These are phyloP conservation scores for Malassezia pachydermatis DNA, from an alignment of 1,284 basidiomycete genomes.

Conservation along the genomic window DNA sequence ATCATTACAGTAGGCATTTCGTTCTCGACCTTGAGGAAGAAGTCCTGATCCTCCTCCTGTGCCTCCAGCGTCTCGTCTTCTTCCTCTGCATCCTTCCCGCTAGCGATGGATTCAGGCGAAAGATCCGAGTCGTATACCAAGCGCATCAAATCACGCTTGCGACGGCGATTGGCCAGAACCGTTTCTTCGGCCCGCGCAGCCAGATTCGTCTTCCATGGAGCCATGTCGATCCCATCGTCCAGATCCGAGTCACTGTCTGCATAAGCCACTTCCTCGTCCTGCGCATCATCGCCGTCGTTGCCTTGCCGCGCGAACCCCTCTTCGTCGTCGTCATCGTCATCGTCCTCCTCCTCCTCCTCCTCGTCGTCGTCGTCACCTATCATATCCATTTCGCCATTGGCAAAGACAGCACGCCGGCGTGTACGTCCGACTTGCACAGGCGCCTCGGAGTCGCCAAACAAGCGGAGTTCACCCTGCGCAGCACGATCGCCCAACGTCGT, in stretches of 20 bases:
- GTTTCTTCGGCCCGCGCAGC: slow-evolving; percentile 56
- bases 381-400: slow-evolving; percentile 16
- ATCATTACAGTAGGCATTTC: slow-evolving; percentile 17
- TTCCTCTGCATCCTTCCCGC: slow-evolving; percentile 46
- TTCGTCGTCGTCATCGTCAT: slow-evolving; percentile 31
- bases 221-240: slow-evolving; percentile 22
- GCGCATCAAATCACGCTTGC: slow-evolving; percentile 64
- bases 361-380: slow-evolving; percentile 46
- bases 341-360: slow-evolving; percentile 28
- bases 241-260: slow-evolving; percentile 48
- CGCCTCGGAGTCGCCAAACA: slow-evolving; percentile 56
- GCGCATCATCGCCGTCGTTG: slow-evolving; percentile 23
- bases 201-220: slow-evolving; percentile 72
- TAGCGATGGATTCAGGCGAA: slow-evolving; percentile 63
- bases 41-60: slow-evolving; percentile 58
- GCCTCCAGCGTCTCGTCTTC: slow-evolving; percentile 18
- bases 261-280: slow-evolving; percentile 34
- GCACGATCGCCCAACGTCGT: slow-evolving; percentile 75
- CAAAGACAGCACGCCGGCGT: slow-evolving; percentile 34
- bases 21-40: slow-evolving; percentile 54
- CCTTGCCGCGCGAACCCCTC: slow-evolving; percentile 30
- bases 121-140: slow-evolving; percentile 69
- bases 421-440: neutral
- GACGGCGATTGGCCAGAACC: slow-evolving; percentile 41
- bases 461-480: slow-evolving; percentile 67